Evolutionary conservation across 1,284 basidiomycete species (phyloP).

Genomic region (Pterulicium gracile): DNA sequence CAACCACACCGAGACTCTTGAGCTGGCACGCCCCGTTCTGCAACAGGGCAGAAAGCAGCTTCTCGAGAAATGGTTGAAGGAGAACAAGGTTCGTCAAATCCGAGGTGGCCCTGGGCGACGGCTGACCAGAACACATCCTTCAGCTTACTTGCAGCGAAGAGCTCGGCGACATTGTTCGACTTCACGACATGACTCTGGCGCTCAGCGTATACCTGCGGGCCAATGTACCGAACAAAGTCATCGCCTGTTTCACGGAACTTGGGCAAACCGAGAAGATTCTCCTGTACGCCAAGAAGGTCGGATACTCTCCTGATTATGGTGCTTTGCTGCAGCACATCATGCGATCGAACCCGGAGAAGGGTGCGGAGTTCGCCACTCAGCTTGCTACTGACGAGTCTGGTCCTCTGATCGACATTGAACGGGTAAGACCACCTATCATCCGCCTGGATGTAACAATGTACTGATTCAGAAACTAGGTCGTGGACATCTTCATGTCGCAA

Average conservation of each 20-base stretch:
- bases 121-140: slow-evolving; percentile 6
- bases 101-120: background rate
- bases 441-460: background rate
- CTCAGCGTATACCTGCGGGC: slow-evolving; percentile 97
- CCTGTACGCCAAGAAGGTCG: slow-evolving; percentile 96
- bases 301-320: slow-evolving; percentile 90
- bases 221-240: slow-evolving; percentile 97
- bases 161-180: slow-evolving; percentile 93
- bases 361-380: slow-evolving; percentile 95
- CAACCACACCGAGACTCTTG: slow-evolving; percentile 94
- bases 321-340: slow-evolving; percentile 96
- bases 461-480: slow-evolving; percentile 39
- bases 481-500: slow-evolving; percentile 99
- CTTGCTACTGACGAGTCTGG: slow-evolving; percentile 92
- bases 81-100: slow-evolving; percentile 74
- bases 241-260: slow-evolving; percentile 98
- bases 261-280: slow-evolving; percentile 99
- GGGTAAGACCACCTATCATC: slow-evolving; percentile 35
- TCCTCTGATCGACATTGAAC: slow-evolving; percentile 89
- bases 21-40: slow-evolving; percentile 92
- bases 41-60: slow-evolving; percentile 96
- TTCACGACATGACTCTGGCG: slow-evolving; percentile 97
- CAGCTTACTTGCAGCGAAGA: slow-evolving; percentile 98
- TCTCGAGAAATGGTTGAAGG: slow-evolving; percentile 99
- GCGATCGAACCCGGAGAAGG: slow-evolving; percentile 95